A percentile compares a stretch with the other conserved stretches of the same genome.
phyloP scores from a whole-genome alignment of 257 asterid genomes.

The Scutellaria barbata region DNA sequence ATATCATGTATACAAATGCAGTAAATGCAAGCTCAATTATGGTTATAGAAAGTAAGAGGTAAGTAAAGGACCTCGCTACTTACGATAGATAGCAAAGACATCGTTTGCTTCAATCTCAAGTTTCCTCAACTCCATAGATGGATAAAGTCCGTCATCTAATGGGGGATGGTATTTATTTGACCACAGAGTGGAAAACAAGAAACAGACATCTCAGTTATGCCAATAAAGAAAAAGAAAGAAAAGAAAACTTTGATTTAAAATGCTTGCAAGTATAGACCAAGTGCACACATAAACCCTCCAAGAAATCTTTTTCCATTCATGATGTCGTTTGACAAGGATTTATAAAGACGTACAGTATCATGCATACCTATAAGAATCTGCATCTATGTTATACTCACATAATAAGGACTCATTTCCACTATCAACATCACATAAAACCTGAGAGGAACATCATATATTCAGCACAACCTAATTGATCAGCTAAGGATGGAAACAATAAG shows the following conservation, averaged over 20 bases:
- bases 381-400: conserved; percentile 98
- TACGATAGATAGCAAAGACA: conserved; percentile 89
- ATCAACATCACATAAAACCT: conserved; percentile 85
- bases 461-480: conserved; percentile 8
- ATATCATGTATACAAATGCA: conserved; percentile 19
- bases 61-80: conserved; percentile 98
- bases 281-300: not conserved
- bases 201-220: conserved; percentile 14
- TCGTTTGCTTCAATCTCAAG: conserved; percentile 98
- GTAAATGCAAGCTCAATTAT: conserved; percentile 14
- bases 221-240: not conserved
- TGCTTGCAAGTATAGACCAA: conserved; percentile 25
- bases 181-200: conserved; percentile 59
- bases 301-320: not conserved
- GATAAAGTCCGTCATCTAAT: conserved; percentile 78
- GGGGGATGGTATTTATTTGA: conserved; percentile 91
- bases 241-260: not conserved
- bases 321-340: conserved; percentile 9
- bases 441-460: conserved; percentile 30
- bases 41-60: conserved; percentile 55
- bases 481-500: conserved; percentile 9
- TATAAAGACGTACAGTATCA: conserved; percentile 5
- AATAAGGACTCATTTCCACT: conserved; percentile 84
- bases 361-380: conserved; percentile 89
- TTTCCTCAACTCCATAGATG: conserved; percentile 84